These are phyloP conservation scores for Smittium culicis DNA, from an alignment of 371 early-diverging fungal genomes.

Conservation along the genomic window DNA sequence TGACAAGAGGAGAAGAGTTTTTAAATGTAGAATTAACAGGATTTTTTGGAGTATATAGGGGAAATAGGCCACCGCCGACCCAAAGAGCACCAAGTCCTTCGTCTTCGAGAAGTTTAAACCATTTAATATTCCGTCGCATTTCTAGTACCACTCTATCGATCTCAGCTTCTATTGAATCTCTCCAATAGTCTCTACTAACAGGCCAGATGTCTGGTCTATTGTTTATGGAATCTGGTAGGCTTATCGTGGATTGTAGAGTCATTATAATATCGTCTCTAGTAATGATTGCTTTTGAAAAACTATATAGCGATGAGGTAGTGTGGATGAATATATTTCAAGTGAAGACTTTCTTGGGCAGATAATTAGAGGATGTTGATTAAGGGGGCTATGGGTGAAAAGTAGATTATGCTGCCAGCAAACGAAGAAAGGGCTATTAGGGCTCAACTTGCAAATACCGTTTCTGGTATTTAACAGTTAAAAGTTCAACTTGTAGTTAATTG, in stretches of 20 bases:
- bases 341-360: background rate
- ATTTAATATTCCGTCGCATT: conserved; percentile 31
- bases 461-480: too few species aligned
- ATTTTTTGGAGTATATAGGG: conserved; percentile 7
- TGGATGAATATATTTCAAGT: too few species aligned
- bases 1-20: background rate
- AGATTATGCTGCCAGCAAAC: too few species aligned
- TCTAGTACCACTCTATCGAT: conserved; percentile 32
- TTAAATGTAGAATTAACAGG: background rate
- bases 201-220: background rate
- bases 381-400: too few species aligned
- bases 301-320: too few species aligned
- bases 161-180: conserved; percentile 23
- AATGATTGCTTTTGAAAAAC: too few species aligned
- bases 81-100: conserved; percentile 31
- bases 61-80: conserved; percentile 33
- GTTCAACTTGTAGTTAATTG: too few species aligned
- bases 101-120: conserved; percentile 27
- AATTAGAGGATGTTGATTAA: background rate
- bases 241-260: too few species aligned
- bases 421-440: too few species aligned
- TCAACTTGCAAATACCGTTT: too few species aligned
- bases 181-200: background rate
- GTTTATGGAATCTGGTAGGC: background rate
- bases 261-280: too few species aligned